Conservation (phyloP, 1,139 yeast genomes). For the Lodderomyces elongisporus region DNA sequence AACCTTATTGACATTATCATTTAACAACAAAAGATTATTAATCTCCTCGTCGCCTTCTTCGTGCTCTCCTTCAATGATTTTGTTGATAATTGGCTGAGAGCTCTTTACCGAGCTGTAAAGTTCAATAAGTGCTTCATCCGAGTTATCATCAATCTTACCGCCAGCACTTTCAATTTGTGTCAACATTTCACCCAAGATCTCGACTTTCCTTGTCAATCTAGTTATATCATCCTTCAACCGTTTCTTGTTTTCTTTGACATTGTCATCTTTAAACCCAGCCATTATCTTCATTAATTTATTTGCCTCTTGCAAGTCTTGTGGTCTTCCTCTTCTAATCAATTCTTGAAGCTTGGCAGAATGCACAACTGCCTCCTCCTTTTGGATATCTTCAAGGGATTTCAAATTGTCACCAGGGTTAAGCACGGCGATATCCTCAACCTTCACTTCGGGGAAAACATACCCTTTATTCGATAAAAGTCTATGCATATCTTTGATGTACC, state of each 20-base stretch:
- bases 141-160: conserved; percentile 46
- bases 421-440: conserved; percentile 88
- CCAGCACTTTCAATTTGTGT: conserved; percentile 47
- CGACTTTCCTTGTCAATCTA: conserved; percentile 83
- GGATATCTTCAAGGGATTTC: conserved; percentile 85
- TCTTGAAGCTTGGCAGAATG: conserved; percentile 96
- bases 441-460: conserved; percentile 86
- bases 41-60: conserved; percentile 49
- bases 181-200: conserved; percentile 85
- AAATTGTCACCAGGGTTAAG: conserved; percentile 86
- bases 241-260: conserved; percentile 62
- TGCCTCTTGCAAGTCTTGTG: conserved; percentile 93
- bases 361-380: conserved; percentile 86
- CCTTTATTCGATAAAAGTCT: conserved; percentile 82
- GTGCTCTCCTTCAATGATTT: conserved; percentile 61
- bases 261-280: conserved; percentile 95
- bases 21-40: conserved; percentile 58
- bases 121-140: conserved; percentile 72
- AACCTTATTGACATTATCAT: conserved; percentile 71
- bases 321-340: conserved; percentile 90
- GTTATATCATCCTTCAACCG: conserved; percentile 82
- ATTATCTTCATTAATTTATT: conserved; percentile 93
- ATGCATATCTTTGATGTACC: conserved; percentile 94
- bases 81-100: conserved; percentile 83
- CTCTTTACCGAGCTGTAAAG: conserved; percentile 74